Base-by-base conservation (phyloP, 2,329 filamentous ascomycete species). In the Nigrospora sphaerica region DNA sequence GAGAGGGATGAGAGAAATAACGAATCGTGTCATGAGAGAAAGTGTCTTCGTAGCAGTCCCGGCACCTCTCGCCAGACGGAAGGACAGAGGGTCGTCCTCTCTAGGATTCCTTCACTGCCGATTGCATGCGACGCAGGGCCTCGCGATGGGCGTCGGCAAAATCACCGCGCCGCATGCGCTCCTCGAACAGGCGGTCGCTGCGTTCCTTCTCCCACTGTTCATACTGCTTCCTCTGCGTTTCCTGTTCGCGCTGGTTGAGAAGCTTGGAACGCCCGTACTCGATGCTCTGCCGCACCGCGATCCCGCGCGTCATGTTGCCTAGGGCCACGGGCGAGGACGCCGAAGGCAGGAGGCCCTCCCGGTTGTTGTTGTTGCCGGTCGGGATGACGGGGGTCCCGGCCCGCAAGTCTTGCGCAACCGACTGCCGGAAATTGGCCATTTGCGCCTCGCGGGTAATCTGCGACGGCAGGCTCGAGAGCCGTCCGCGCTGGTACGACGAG, bases 41-140 rank as follows among this genome's bases (percentile, higher is more conserved):
- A 5, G 23, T 28, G 5, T 5, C 5, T 9, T 28, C 7, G 7
- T 10, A 28, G 23, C 23, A 28, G 23, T 28, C 23, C 23, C 23
- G 23, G 23, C 23, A 9, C 23, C 23, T 28, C 23, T 28, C 23
- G 23, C 23, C 23, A 28, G 23, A 28, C 23, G 23, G 23, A 28
- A 5, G 5, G 23, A 7, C 23, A 10, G 5, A 28, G 10, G 10
- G 23, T 28, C 23, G 23, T 6, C 6, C 23, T 28, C 23, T 10
- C 51, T 31, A 58, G 44, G 47, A 42, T 36, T 69, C 59, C 53
- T 63, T 70, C 1, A 70, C 69, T 19, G 60, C 54, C 33, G 64
- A 66, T 57, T 95, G 90, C 83, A 96, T 86, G 62, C 75, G 83
- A 52, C 86, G 75, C 78, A 96, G 77, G 1, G 85, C 87, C 52